Base-by-base conservation (phyloP, 2,329 filamentous ascomycete genomes). In the Hansfordia pulvinata region DNA sequence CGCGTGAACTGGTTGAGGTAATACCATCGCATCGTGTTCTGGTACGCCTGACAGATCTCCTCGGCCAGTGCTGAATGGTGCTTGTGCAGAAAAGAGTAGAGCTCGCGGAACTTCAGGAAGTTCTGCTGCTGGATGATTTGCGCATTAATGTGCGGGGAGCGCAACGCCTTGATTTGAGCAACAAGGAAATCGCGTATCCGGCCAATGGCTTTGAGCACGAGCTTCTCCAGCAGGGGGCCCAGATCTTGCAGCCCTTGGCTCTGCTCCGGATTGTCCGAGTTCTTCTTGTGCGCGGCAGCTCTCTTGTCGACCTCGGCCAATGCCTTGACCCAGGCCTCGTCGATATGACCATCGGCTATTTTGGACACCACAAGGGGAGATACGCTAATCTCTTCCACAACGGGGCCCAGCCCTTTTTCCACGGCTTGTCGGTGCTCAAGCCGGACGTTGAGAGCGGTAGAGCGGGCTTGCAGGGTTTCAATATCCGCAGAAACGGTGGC, bases 1-100 rank as follows among this genome's bases (percentile, higher is more conserved):
- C 88, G 76, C 4, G 71, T 75, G 46, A 98, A 98, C 49, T 94
- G 83, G 37, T 80, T 90, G 28, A 79, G 57, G 47, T 96, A 96
- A 46, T 98, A 98, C 90, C 90, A 98, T 28, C 85, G 74, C 84
- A 98, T 98, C 1, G 92, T 98, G 49, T 94, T 93, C 58, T 92
- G 77, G 44, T 98, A 98, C 4, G 92, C 90, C 47, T 84, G 79
- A 7, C 76, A 76, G 37, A 98, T 93, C 51, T 98, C 83, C 28
- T 86, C 77, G 7, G 83, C 84, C 5, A 98, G 69, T n/a, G 71
- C 64, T 2, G 79, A 61, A 42, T 96, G 85, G 37, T 88, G 79
- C 39, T 71, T 76, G 32, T 83, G 74, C 17, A 98, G 63, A 45
- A 96, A 98, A 5, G 71, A 65, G 52, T 77, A 98, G 0, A 94